Evolutionary conservation across 371 early-diverging fungal species (phyloP).

Genomic region (Rhizomucor pusillus): DNA sequence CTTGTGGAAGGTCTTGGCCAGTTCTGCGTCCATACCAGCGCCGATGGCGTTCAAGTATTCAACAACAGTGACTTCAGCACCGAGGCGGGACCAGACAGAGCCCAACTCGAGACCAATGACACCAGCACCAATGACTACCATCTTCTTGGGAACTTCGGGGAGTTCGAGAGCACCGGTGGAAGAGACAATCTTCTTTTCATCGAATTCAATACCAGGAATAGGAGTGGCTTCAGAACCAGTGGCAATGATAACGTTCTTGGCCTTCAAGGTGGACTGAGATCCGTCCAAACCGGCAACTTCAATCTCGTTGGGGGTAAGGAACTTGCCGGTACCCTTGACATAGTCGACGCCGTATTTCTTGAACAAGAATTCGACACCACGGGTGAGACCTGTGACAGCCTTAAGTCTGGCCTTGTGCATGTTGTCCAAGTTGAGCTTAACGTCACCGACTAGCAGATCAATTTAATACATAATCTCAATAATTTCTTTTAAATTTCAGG

Average conservation of each 20-base stretch:
- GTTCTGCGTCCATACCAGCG: conserved; percentile 95
- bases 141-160: conserved; percentile 92
- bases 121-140: conserved; percentile 98
- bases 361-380: conserved; percentile 93
- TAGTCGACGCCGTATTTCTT: conserved; percentile 97
- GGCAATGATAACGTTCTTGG: conserved; percentile 97
- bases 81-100: conserved; percentile 96
- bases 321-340: conserved; percentile 89
- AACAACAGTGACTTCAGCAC: conserved; percentile 94
- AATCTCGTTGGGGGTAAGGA: conserved; percentile 77
- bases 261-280: conserved; percentile 59
- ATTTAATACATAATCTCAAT: not conserved
- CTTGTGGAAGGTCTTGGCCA: conserved; percentile 92
- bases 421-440: conserved; percentile 80
- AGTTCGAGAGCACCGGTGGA: conserved; percentile 97
- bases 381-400: conserved; percentile 86
- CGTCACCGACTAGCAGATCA: conserved; percentile 59
- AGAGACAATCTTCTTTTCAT: conserved; percentile 94
- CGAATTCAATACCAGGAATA: conserved; percentile 92
- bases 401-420: conserved; percentile 94
- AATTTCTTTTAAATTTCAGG: not conserved
- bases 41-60: conserved; percentile 94
- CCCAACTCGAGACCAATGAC: conserved; percentile 98
- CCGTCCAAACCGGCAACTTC: conserved; percentile 84
- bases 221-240: conserved; percentile 95